These are phyloP conservation scores for peach (Prunus persica) DNA, from an alignment of 306 rosid genomes.

Conservation along the genomic window DNA sequence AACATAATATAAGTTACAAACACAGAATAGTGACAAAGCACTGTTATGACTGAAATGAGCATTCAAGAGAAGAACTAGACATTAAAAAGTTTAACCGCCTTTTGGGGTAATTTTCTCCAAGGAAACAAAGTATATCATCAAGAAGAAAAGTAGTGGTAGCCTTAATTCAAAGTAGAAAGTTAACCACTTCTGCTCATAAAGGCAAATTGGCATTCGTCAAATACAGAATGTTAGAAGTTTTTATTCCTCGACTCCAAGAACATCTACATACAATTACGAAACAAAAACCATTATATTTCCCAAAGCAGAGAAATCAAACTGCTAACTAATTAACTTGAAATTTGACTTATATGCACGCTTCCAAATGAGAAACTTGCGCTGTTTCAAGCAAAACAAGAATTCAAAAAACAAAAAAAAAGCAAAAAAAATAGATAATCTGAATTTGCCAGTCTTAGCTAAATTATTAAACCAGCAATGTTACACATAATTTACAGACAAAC, in stretches of 20 bases:
- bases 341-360: background rate
- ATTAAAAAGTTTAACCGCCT: background rate
- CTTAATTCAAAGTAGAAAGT: constrained; percentile 13
- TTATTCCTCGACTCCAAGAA: background rate
- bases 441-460: background rate
- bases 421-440: background rate
- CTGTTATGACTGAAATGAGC: background rate
- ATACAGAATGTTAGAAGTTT: background rate
- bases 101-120: background rate
- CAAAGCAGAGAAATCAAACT: background rate
- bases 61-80: background rate
- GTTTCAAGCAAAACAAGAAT: background rate
- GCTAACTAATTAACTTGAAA: background rate
- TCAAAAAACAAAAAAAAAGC: background rate
- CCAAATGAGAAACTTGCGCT: background rate
- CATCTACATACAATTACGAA: background rate
- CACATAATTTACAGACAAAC: too few relatives aligned
- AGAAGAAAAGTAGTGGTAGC: constrained; percentile 2
- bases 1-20: constrained; percentile 1
- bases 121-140: background rate
- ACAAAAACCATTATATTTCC: background rate
- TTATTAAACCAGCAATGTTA: background rate
- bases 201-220: constrained; percentile 8
- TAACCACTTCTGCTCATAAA: constrained; percentile 2
- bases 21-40: background rate